Base-by-base conservation (phyloP, 257 asterid genomes). In the Solanum ahanhuiri region DNA sequence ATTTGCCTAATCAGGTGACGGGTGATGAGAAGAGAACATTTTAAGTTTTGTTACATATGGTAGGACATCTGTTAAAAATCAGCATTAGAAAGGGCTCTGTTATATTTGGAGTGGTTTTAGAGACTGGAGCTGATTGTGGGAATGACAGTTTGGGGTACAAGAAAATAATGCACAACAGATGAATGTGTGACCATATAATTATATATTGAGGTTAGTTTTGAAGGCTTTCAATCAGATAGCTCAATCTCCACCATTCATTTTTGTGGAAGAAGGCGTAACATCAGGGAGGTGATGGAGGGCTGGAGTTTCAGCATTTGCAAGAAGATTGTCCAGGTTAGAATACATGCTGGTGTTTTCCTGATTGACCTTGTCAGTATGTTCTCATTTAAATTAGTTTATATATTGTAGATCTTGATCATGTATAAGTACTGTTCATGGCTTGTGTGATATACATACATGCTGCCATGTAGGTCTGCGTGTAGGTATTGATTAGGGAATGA, bases 261-360 rank as follows among this genome's bases (percentile, higher is more conserved):
- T 75, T 88, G 89, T 60, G 88, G 88, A 51, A 85, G 85, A 81
- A 82, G 87, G 85, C 63, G 83, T n/a, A 91, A 82, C 82, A 63
- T 64, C 88, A 88, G 83, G 69, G 89, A 89, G 34, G 79, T 76
- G 64, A 87, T 83, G 83, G 90, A 88, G 88, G 91, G 90, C 82
- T 84, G 89, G 86, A 91, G 93, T 88, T 89, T 86, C 87, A 91
- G 82, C 86, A 91, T 89, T 92, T 91, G 92, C 89, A 89, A 86
- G 79, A 91, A 87, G 83, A 91, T 91, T 33, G 88, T 89, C 69
- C 91, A 88, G 93, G 92, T 91, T 43, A 85, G 89, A 60, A 71
- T 25, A 41, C 83, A 48, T 54, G 35, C 41, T 70, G 77, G 43
- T 31, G 18, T 45, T 3, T 39, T 20, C 28, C 48, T 43, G 43